phyloP scores from a whole-genome alignment of 23 red algal species.

The Agarophyton chilense region DNA sequence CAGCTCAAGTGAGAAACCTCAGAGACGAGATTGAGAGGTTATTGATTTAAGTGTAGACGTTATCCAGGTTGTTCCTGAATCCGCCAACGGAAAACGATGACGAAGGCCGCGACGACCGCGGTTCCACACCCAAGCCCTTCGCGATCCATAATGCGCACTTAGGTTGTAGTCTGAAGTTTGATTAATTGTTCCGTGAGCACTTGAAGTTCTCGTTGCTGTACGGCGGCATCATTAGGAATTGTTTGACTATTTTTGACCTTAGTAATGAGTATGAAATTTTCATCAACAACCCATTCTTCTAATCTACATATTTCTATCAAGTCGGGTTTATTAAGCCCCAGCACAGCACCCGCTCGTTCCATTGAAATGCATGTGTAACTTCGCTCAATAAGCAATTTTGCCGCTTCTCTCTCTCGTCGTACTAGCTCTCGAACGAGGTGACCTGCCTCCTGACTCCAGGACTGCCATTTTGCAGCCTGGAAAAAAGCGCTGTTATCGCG shows the following conservation, averaged over 20 bases:
- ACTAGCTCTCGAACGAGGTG: conserved; percentile 31
- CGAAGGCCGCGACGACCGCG: no score
- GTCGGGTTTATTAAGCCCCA: conserved; percentile 5
- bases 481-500: conserved; percentile 21
- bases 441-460: background rate
- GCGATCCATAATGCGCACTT: background rate
- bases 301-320: background rate
- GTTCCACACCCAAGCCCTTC: background rate
- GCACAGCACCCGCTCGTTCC: background rate
- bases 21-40: conserved; percentile 94
- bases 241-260: background rate
- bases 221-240: background rate
- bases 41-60: conserved; percentile 68
- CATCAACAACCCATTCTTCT: conserved; percentile 11
- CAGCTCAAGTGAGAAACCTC: conserved; percentile 73
- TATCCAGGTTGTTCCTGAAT: no score
- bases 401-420: background rate
- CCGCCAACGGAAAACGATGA: no score
- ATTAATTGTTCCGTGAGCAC: conserved; percentile 52
- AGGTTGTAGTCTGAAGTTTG: conserved; percentile 39
- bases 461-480: background rate
- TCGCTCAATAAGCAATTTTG: background rate
- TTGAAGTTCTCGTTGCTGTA: conserved; percentile 33
- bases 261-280: background rate
- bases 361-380: conserved; percentile 16